phyloP scores from a whole-genome alignment of 2,329 filamentous ascomycete species.

The Claviceps arundinis region DNA sequence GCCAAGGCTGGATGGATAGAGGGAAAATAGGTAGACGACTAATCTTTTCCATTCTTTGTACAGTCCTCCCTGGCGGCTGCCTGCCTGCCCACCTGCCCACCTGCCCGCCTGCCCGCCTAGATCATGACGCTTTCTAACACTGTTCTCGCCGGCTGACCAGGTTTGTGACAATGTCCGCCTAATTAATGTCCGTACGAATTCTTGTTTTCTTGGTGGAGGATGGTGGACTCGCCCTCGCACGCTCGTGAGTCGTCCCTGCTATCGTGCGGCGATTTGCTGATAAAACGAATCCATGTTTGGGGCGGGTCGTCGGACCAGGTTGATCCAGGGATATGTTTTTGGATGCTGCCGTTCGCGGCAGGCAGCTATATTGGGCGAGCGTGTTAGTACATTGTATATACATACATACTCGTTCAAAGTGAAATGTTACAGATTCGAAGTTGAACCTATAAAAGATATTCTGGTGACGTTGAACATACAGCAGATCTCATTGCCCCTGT shows the following conservation, averaged over 20 bases:
- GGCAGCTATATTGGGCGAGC: constrained; percentile 16
- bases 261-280: constrained; percentile 17
- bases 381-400: constrained; percentile 14
- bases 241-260: background rate
- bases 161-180: no score
- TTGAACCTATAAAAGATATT: no score
- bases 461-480: constrained; percentile 19
- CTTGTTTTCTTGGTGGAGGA: no score
- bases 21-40: no score
- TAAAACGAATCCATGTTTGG: constrained; percentile 15
- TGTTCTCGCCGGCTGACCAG: no score
- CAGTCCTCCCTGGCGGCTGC: no score
- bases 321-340: constrained; percentile 24
- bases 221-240: background rate
- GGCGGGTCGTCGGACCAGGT: constrained; percentile 22
- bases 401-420: background rate
- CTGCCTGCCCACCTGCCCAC: no score
- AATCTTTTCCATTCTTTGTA: no score
- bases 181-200: no score
- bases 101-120: no score
- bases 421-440: background rate
- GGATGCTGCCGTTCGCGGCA: constrained; percentile 27
- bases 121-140: no score
- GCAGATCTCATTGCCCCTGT: constrained; percentile 31
- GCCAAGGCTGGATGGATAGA: no score